Base-by-base conservation (phyloP, 345 rosid genomes). In the Sonneratia alba region DNA sequence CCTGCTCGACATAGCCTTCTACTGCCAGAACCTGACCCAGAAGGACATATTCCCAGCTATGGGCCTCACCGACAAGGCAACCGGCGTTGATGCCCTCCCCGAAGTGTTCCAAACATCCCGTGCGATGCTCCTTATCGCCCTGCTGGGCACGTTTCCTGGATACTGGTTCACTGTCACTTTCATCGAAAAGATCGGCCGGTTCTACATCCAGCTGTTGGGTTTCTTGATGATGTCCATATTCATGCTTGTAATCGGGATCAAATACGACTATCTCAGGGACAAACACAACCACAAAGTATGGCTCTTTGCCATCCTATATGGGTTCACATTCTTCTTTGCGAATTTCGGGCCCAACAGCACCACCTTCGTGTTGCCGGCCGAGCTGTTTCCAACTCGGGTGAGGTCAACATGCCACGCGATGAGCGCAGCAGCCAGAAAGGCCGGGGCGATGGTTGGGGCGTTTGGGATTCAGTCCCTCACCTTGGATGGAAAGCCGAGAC, bases 311-410 rank as follows among this genome's bases (percentile, higher is more conserved):
- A 7, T 70, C 38, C 19, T 83, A 0, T 86, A 84, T 9, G 88
- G 82, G 32, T 45, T 81, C 0, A 82, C 90, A 0, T 83, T 86
- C 71, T 86, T 88, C 83, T 88, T 86, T 7, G 87, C 92, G 0
- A 88, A 88, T 66, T 86, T 88, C 15, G 92, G 92, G 0, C 88
- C 88, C 0, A 88, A 88, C 40, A 82, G 83, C 59, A 88, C 87
- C 0, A 86, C 88, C 0, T 85, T 88, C 32, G 85, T 88, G n/a
- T 79, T 86, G 15, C 85, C 88, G 0, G 93, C 90, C 0, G 87
- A 85, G 81, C 72, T 88, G 37, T 86, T 86, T 66, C 92, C 92
- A 0, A 85, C 92, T 0, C 22, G 87, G 66, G 7, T 86, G 51
- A 71, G 90, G 61, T 81, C 92, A 16, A 88, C 90, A 6, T 85